Base-by-base conservation (phyloP, 805 yeast species). In the Starmerella etchellsii region DNA sequence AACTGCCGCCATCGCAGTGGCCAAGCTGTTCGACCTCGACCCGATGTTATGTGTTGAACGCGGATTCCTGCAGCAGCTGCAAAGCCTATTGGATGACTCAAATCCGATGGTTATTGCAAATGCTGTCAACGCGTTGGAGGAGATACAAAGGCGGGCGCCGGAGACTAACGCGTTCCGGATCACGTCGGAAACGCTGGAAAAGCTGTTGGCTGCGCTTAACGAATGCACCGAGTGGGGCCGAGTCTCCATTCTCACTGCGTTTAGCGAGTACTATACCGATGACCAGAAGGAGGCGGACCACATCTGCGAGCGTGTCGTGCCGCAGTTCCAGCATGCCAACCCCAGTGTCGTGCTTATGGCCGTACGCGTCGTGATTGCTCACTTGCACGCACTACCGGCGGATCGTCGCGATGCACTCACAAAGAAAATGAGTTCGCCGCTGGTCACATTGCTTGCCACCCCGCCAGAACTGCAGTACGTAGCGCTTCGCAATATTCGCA, bases 221-320 rank as follows among this genome's bases (percentile, higher is more conserved):
- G 99, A 91, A 63, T 88, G 97, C 63, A 87, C 97, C 0, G 99
- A 91, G 64, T 91, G 99, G 99, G 98, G 98, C 10, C 73, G 98
- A 55, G 81, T 91, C 49, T 74, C 96, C 1, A 81, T 91, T 33
- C 67, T 91, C 44, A 74, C 81, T 1, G 85, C 95, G 1, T 63
- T 91, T 48, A 70, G 84, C 6, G 87, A 79, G 34, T 88, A 78
- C 58, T 56, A 65, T 4, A 68, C 93, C 0, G 53, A 57, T 2
- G 72, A 68, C 34, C 57, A 64, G 2, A 65, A 69, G 14, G 95
- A 87, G 56, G 85, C 94, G 2, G 75, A 71, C 45, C 85, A 82
- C 55, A 82, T 88, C 40, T 72, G 88, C 47, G 96, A 88, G 54
- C 70, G 95, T 47, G 85, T 84, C 9, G 73, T 82, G 9, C 97